Conservation (phyloP, 495 filamentous ascomycete species). For the Podospora fimiseda region DNA sequence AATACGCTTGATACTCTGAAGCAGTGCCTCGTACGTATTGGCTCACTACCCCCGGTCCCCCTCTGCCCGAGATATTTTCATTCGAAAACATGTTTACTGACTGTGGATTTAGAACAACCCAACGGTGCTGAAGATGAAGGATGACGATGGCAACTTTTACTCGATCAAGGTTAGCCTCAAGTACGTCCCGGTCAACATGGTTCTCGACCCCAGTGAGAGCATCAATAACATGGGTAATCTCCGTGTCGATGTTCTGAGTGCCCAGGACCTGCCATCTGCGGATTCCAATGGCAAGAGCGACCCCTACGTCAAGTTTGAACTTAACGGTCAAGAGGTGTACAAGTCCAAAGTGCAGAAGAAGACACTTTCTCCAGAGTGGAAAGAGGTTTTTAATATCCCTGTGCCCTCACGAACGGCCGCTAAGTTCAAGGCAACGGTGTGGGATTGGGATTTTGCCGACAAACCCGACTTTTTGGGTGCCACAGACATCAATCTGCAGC, state of each 20-base stretch:
- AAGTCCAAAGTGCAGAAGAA: conserved; percentile 96
- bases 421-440: conserved; percentile 77
- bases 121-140: conserved; percentile 69
- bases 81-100: too few relatives aligned
- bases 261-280: conserved; percentile 76
- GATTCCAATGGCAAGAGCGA: conserved; percentile 96
- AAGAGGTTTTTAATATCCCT: conserved; percentile 83
- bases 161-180: conserved; percentile 85
- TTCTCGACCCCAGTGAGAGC: conserved; percentile 85
- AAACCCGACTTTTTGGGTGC: conserved; percentile 81
- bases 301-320: conserved; percentile 89
- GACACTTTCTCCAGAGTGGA: conserved; percentile 90
- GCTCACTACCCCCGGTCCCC: too few relatives aligned
- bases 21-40: conserved; percentile 71
- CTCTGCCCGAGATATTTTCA: too few relatives aligned
- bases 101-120: conserved; percentile 68
- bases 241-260: conserved; percentile 85
- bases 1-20: conserved; percentile 80
- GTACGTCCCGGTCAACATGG: conserved; percentile 90
- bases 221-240: conserved; percentile 98
- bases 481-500: conserved; percentile 68
- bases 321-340: conserved; percentile 78
- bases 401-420: conserved; percentile 77
- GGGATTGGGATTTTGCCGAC: conserved; percentile 93
- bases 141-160: conserved; percentile 66